Base-by-base conservation (phyloP, 805 yeast species). In the Ogataea salicorniae region DNA sequence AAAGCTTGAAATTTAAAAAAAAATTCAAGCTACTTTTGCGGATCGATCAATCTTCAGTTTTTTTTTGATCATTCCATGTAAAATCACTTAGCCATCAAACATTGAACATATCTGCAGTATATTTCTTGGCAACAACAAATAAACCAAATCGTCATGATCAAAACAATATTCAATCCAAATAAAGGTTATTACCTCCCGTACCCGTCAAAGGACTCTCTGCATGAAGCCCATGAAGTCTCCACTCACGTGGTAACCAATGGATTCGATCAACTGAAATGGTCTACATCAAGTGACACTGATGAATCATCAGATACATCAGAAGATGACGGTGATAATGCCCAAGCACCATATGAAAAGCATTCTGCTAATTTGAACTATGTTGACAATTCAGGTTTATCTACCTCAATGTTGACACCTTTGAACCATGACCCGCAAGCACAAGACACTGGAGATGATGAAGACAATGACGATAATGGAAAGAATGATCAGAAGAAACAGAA, bases 221-320 rank as follows among this genome's bases (percentile, higher is more conserved):
- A 54, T 18, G 47, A 42, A 14, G 47, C 58, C 2, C 29, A 39
- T 13, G 33, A 15, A 7, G 39, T 46, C 6, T 35, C 34, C 4
- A 42, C 23, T 17, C 39, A 44, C 1, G 17, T 60, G n/a, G 41
- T 53, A 6, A 63, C 70, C 1, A 67, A 67, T 54, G 81, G 80
- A 14, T 71, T 76, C 52, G 77, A 74, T 47, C 66, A 56, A 37
- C 59, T 75, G 18, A 53, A 63, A n/a, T 72, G 77, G 75, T 54
- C 54, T 2, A 49, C 46, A 1, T 31, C 14, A 13, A 37, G 46
- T 37, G 46, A 37, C 13, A 22, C 35, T 9, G 59, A 58, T 9
- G 63, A 62, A 43, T 75, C 74, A n/a, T 62, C 69, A 49, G 71
- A 68, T 37, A 55, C 34, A 60, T 71, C 17, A 51, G 62, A 20